Evolutionary conservation across 371 early-diverging fungal genomes (phyloP).

Genomic region (Lichtheimia corymbifera): DNA sequence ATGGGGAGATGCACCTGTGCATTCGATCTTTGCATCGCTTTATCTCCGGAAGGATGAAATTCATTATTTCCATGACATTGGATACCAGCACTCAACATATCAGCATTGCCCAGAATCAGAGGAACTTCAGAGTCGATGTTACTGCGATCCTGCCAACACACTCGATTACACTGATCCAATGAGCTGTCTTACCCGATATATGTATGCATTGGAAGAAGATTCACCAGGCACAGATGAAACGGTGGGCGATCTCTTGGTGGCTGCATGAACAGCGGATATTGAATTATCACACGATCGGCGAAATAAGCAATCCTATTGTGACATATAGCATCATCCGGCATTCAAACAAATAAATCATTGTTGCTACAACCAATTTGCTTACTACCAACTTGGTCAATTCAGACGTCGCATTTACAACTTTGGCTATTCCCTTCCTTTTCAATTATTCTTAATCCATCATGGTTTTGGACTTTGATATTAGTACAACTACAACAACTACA

Average conservation of each 20-base stretch:
- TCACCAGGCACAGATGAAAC: no score
- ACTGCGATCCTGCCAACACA: constrained; percentile 33
- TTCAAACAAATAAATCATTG: no score
- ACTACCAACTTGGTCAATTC: no score
- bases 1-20: constrained; percentile 98
- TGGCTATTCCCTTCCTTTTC: neutral
- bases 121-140: constrained; percentile 22
- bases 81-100: constrained; percentile 72
- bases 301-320: no score
- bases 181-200: constrained; percentile 39
- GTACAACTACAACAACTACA: no score
- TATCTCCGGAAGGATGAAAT: constrained; percentile 67
- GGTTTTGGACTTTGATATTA: no score
- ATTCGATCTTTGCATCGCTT: constrained; percentile 79
- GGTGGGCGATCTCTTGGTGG: no score
- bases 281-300: no score
- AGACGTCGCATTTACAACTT: neutral
- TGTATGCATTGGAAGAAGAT: constrained; percentile 23
- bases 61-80: constrained; percentile 90
- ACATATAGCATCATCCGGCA: no score
- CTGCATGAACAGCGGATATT: no score
- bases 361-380: no score
- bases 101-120: constrained; percentile 68
- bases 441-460: neutral
- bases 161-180: constrained; percentile 39